Evolutionary conservation across 768 basidiomycete species (phyloP), one percentile per base, ranked within the genome.

Genomic region (Phaeotremella skinneri): DNA sequence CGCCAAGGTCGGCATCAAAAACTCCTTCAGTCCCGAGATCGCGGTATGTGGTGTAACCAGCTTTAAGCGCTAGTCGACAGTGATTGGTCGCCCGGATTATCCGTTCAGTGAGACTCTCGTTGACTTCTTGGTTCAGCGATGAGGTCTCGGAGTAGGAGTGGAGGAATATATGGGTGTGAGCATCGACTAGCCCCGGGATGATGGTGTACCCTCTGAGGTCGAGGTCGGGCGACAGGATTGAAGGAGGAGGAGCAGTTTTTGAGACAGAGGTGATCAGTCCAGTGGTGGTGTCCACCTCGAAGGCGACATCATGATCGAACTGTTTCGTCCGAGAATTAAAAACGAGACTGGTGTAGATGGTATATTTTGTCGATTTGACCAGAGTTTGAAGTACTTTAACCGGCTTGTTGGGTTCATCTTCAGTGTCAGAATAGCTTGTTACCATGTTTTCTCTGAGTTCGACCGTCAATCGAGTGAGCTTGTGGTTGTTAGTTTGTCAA

Each of bases 31-130:
- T 60, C 2, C 65, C 65, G 13, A 67, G 49, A 34, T 67, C 65
- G 3, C 65, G 52, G 47, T 67, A 67, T 4, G 65, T 67, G 13
- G 65, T 67, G 41, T 60, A 67, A 16, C 65, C 65, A 2, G 62
- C 61, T 34, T 49, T 56, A 17, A 67, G 47, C 32, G 49, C 65
- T 6, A 55, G 4, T 16, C 62, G 53, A 49, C 56, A 58, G 31
- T 67, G 62, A 21, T 67, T 67, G 21, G 55, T 49, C n/a, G 59
- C 61, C 17, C 62, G 41, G 6, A 67, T 27, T 4, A 62, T 61
- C 6, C 65, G 42, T 47, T 67, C 61, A 5, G 58, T 56, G n/a
- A 63, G 42, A 31, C 53, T 56, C 30, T 66, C 64, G 49, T 66
- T 61, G 23, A 61, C 53, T 29, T 62, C 58, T 26, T 66, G 64